phyloP scores from a whole-genome alignment of 2,329 filamentous ascomycete genomes.

The Aspergillus japonicus region DNA sequence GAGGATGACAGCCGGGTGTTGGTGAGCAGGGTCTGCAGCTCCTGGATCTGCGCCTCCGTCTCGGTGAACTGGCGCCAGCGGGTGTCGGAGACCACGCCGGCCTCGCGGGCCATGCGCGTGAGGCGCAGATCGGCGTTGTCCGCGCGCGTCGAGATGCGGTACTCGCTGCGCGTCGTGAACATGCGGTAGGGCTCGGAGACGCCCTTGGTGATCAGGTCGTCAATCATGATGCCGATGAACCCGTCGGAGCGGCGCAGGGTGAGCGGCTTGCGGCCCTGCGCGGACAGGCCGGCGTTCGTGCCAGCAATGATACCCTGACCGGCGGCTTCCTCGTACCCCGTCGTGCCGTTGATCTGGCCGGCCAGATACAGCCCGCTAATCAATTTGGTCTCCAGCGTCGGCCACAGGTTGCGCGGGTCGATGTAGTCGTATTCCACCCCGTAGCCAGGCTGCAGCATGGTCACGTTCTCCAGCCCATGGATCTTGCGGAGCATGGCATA shows the following conservation, averaged over 20 bases:
- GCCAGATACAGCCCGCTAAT: conserved; percentile 88
- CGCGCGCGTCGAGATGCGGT: conserved; percentile 84
- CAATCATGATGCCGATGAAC: conserved; percentile 98
- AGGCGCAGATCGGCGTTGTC: conserved; percentile 92
- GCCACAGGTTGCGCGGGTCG: conserved; percentile 80
- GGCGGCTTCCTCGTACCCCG: conserved; percentile 95
- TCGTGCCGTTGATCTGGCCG: conserved; percentile 97
- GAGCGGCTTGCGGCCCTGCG: conserved; percentile 64
- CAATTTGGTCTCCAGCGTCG: conserved; percentile 91
- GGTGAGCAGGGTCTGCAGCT: conserved; percentile 62
- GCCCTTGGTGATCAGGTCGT: conserved; percentile 94
- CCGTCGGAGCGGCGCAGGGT: conserved; percentile 78
- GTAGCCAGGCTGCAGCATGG: conserved; percentile 92
- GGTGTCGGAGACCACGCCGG: conserved; percentile 73
- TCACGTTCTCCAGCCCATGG: conserved; percentile 80
- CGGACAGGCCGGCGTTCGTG: conserved; percentile 85
- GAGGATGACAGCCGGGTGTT: conserved; percentile 58
- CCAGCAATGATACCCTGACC: conserved; percentile 90
- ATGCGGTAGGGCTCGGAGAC: conserved; percentile 97
- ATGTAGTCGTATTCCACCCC: conserved; percentile 99
- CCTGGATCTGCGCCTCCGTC: conserved; percentile 65
- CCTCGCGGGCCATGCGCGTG: conserved; percentile 71
- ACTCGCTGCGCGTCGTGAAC: conserved; percentile 96
- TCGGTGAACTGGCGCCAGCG: conserved; percentile 72
- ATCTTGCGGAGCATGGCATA: conserved; percentile 82